Evolutionary conservation across 2,329 filamentous ascomycete species (phyloP).

Genomic region (Pseudocercospora vitis): DNA sequence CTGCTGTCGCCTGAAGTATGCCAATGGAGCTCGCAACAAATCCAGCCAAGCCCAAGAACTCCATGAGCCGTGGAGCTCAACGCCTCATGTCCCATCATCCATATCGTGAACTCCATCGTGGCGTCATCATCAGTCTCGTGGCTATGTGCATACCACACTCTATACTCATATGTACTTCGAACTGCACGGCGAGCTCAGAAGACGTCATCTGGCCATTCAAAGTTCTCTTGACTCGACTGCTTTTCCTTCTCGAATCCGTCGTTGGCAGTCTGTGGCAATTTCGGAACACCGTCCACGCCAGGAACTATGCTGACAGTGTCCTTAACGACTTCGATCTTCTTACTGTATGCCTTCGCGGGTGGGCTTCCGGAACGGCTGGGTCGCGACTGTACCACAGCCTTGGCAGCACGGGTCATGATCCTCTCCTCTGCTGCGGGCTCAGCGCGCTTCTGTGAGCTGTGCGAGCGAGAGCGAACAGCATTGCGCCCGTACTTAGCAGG

Average conservation of each 20-base stretch:
- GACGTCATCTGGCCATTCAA: constrained; percentile 20
- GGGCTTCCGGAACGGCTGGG: constrained; percentile 25
- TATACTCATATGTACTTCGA: constrained; percentile 8
- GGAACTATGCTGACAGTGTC: constrained; percentile 26
- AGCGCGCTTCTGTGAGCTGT: constrained; percentile 30
- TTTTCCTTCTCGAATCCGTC: constrained; percentile 18
- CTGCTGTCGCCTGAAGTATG: background rate
- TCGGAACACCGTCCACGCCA: constrained; percentile 27
- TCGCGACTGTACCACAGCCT: constrained; percentile 25
- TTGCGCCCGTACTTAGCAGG: constrained; percentile 30
- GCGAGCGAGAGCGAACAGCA: constrained; percentile 27
- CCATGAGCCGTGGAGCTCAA: background rate
- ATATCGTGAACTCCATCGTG: constrained; percentile 1
- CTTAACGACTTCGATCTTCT: constrained; percentile 23
- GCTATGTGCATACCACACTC: background rate
- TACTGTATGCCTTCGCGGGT: constrained; percentile 20
- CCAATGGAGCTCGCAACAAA: background rate
- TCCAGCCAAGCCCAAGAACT: background rate
- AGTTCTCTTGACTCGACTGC: constrained; percentile 10
- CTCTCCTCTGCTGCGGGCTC: constrained; percentile 22
- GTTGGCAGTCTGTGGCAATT: constrained; percentile 21
- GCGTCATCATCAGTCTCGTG: background rate
- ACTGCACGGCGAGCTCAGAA: constrained; percentile 10
- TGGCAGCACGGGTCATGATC: constrained; percentile 29
- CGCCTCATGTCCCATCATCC: constrained; percentile 3